These are phyloP conservation scores for Yarrowia osloensis DNA, from an alignment of 805 yeast genomes.

Conservation along the genomic window DNA sequence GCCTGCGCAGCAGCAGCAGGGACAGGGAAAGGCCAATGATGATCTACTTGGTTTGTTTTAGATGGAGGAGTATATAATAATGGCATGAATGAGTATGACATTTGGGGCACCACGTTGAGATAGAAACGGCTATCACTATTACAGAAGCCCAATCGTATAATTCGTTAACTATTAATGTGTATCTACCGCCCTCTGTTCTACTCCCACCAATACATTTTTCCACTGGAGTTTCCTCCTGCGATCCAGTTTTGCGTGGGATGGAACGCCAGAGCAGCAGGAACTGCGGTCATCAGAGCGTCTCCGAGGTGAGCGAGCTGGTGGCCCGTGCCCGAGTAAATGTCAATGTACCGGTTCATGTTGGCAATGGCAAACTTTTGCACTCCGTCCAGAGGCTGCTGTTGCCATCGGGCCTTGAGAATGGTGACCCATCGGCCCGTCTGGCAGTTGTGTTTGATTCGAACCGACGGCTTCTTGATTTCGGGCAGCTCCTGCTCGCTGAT, in stretches of 20 bases:
- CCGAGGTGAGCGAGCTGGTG: constrained; percentile 73
- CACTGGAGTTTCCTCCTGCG: constrained; percentile 93
- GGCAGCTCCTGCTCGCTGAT: background rate
- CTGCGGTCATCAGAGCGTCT: constrained; percentile 70
- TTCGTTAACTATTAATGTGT: background rate
- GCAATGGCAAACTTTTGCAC: constrained; percentile 86
- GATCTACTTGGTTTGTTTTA: constrained; percentile 42
- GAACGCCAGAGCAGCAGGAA: constrained; percentile 84
- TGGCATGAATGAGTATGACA: constrained; percentile 3
- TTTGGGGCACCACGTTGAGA: no score
- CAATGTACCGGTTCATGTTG: constrained; percentile 87
- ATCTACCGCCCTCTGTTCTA: constrained; percentile 2
- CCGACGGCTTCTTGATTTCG: constrained; percentile 56
- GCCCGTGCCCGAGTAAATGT: constrained; percentile 77
- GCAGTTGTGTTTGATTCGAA: constrained; percentile 81
- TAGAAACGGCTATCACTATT: no score
- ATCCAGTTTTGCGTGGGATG: constrained; percentile 90
- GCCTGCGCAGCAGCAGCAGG: background rate
- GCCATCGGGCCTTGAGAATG: constrained; percentile 88
- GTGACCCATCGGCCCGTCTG: constrained; percentile 98
- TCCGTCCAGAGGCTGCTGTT: constrained; percentile 65
- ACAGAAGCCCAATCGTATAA: no score
- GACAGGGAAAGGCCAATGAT: constrained; percentile 35
- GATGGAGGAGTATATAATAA: constrained; percentile 25
- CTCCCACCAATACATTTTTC: constrained; percentile 70